phyloP scores from a whole-genome alignment of 148 eudicot genomes.

The Amaranthus cruentus region DNA sequence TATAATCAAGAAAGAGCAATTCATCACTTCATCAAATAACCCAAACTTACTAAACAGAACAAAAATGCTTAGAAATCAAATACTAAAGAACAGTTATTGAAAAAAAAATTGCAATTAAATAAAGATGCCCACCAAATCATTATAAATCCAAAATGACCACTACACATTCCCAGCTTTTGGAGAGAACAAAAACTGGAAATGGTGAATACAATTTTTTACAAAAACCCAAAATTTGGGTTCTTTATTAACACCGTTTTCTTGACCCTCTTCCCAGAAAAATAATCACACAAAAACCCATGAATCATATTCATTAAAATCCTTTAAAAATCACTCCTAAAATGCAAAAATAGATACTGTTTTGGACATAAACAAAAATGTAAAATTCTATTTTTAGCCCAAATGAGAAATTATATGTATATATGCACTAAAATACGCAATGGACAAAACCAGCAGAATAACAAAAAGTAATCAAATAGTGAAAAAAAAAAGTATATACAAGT shows the following conservation, averaged over 20 bases:
- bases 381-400: too few species aligned
- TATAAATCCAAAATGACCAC: too few species aligned
- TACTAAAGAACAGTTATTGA: too few species aligned
- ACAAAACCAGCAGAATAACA: conserved; percentile 18
- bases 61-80: too few species aligned
- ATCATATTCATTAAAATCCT: neutral
- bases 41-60: too few species aligned
- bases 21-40: too few species aligned
- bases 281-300: neutral
- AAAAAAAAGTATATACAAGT: neutral
- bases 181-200: conserved; percentile 24
- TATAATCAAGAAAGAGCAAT: too few species aligned
- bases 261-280: neutral
- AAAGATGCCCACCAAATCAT: too few species aligned
- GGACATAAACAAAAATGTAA: conserved; percentile 4
- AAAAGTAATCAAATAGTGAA: neutral
- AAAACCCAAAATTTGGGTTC: conserved; percentile 11
- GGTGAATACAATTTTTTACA: conserved; percentile 3
- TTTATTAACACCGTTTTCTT: neutral
- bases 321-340: neutral
- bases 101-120: too few species aligned
- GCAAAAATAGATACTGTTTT: neutral
- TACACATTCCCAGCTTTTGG: conserved; percentile 25
- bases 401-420: conserved; percentile 4
- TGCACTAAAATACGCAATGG: conserved; percentile 22